Base-by-base conservation (phyloP, 139 green algal genomes). In the Chlorella sp. region DNA sequence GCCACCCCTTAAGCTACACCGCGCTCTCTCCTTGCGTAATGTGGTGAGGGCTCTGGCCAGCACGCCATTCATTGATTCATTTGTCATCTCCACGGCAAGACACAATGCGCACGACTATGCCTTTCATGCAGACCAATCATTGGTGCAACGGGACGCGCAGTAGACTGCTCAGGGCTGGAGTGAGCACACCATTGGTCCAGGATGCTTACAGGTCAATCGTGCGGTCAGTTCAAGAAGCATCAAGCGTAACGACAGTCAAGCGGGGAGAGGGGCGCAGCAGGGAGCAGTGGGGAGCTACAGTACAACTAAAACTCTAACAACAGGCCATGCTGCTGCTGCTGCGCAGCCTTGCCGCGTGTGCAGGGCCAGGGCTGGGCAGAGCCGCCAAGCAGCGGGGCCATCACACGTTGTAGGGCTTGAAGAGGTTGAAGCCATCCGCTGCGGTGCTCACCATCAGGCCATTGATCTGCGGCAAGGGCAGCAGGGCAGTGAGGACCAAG, bases 371-470 rank as follows among this genome's bases (percentile, higher is more conserved):
- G 7, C 44, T 11, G 7, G 11, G n/a, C n/a, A 7, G 11, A 60
- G 51, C 34, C 39, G 13, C 23, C 70, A 56, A n/a, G 68, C 32
- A 28, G 4, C 34, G 16, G 68, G 34, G 0, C 18, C 23, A 5
- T 90, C 82, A 96, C 67, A 98, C 86, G 89, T 99, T 99, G 78
- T 91, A 94, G n/a, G 97, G 92, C 87, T 97, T 97, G 92, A 99
- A 99, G 6, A 98, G 71, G 87, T 98, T 98, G 86, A 99, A 98
- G n/a, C 97, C 96, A 68, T 99, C 96, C 0, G 74, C 90, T 4
- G 96, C 97, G 0, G 97, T 99, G 63, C 87, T 93, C 11, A 92
- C 73, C 18, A 99, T 88, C 80, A 99, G 80, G 44, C 97, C 97
- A 9, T 94, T 95, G 70, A 99, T 98, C 88, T 99, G 97, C 56